A percentile compares a stretch with the other conserved stretches of the same genome.
phyloP scores from a whole-genome alignment of 352 stramenopile species.

The Pythium angustatum region DNA sequence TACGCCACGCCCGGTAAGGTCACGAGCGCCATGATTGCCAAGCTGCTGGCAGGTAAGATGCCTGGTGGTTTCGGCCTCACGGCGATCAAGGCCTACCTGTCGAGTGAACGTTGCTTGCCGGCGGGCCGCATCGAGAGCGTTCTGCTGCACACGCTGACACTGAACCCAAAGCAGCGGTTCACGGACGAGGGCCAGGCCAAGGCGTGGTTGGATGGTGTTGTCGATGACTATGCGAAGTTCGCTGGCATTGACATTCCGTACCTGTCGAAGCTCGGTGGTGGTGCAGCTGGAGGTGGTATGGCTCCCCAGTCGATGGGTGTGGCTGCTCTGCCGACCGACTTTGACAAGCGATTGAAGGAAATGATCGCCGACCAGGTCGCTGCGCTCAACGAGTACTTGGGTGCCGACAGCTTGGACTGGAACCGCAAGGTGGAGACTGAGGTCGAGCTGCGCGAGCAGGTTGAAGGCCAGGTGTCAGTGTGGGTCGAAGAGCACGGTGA shows the following conservation, averaged over 20 bases:
- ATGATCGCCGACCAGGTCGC: conserved; percentile 41
- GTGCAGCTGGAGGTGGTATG: conserved; percentile 25
- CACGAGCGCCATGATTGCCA: conserved; percentile 70
- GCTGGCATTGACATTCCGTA: conserved; percentile 47
- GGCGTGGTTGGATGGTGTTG: conserved; percentile 75
- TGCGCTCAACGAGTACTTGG: conserved; percentile 36
- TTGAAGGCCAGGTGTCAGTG: conserved; percentile 35
- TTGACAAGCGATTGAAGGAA: conserved; percentile 36
- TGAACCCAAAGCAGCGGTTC: conserved; percentile 74
- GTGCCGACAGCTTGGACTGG: conserved; percentile 35
- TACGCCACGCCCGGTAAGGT: conserved; percentile 81
- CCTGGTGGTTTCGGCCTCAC: conserved; percentile 80
- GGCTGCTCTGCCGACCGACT: conserved; percentile 31
- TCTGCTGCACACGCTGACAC: conserved; percentile 67
- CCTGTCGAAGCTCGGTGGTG: conserved; percentile 33
- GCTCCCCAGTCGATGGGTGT: conserved; percentile 13
- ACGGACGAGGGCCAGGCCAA: conserved; percentile 63
- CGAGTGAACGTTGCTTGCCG: conserved; percentile 70
- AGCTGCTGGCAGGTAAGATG: conserved; percentile 80
- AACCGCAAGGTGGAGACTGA: conserved; percentile 34
- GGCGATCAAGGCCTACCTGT: conserved; percentile 73
- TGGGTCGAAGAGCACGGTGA: conserved; percentile 46
- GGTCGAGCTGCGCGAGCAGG: conserved; percentile 36
- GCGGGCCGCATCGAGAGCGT: conserved; percentile 76
- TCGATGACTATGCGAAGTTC: conserved; percentile 71